Evolutionary conservation across 2,329 filamentous ascomycete genomes (phyloP).

Genomic region (Cryphonectria japonica): DNA sequence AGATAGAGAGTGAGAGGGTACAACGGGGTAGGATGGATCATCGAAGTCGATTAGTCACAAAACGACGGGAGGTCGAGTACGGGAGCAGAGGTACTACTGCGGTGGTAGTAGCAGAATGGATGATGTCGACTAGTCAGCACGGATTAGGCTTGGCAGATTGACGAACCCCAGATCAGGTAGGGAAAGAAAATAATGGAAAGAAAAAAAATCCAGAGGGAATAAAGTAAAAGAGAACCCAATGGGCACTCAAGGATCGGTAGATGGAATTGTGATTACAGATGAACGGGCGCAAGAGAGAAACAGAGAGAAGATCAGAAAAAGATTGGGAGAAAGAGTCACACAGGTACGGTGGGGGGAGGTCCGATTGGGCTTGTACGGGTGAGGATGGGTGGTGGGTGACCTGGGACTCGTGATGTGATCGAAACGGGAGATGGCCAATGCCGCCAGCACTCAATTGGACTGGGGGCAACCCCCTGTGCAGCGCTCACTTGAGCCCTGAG

Average conservation of each 20-base stretch:
- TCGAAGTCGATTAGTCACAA: slow-evolving; percentile 10
- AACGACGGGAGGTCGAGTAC: neutral
- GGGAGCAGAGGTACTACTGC: neutral
- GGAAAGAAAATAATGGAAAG: neutral
- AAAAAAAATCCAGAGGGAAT: neutral
- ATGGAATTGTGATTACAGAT: neutral
- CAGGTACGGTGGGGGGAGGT: neutral
- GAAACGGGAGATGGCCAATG: slow-evolving; percentile 5
- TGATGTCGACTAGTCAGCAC: neutral
- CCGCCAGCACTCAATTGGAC: neutral
- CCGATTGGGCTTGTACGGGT: neutral
- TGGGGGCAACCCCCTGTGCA: neutral
- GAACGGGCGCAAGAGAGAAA: neutral
- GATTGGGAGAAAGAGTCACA: neutral
- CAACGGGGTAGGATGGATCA: slow-evolving; percentile 1
- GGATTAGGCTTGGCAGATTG: neutral
- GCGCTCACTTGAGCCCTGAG: slow-evolving; percentile 1
- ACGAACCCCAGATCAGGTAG: neutral
- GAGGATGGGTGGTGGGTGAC: slow-evolving; percentile 1
- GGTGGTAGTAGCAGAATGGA: neutral
- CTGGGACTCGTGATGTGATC: slow-evolving; percentile 16
- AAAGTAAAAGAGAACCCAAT: neutral
- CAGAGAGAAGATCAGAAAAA: neutral
- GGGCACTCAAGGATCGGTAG: neutral
- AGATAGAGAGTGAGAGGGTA: neutral